Base-by-base conservation (phyloP, 352 stramenopile species). In the Albugo candida region DNA sequence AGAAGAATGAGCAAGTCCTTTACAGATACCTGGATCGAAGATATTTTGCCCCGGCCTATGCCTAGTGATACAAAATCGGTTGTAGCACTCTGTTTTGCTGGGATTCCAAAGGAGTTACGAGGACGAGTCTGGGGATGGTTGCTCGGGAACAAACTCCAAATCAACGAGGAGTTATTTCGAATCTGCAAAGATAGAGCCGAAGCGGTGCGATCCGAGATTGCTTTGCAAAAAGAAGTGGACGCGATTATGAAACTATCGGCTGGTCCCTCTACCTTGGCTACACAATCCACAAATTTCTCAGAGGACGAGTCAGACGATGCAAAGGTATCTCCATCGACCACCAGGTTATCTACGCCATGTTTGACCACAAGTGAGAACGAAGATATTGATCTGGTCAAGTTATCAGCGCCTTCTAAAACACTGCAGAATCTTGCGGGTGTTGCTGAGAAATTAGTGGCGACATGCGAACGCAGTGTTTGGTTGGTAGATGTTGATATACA, bases 401-500 rank as follows among this genome's bases (percentile, higher is more conserved):
- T 31, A 31, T 8, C 24, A 3, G 3, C 24, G 24, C 24, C 24
- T 31, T 10, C 24, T 8, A 8, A 31, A 31, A 31, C 24, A 31
- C 58, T 87, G 11, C 53, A 77, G 38, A 71, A 87, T 46, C 72
- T 67, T 18, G 70, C 85, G 19, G 60, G 72, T 16, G 70, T 92
- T 37, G 75, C 78, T 0, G 78, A 92, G 48, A 78, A 83, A 55
- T 67, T 92, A 13, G 75, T 92, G 19, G 67, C 78, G 1, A 65
- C 81, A 14, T 66, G 70, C 11, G 78, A 92, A 50, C 70, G 78
- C 20, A 92, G 73, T 45, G 88, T 92, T 31, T 74, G 78, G 13
- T 63, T 92, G 14, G 75, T 92, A 4, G 68, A 76, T 44, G 58
- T 87, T 19, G 78, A 91, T 49, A 91, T 91, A 75, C 78, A 75